Base-by-base conservation (phyloP, 768 basidiomycete species). In the Polyporus arcularius region DNA sequence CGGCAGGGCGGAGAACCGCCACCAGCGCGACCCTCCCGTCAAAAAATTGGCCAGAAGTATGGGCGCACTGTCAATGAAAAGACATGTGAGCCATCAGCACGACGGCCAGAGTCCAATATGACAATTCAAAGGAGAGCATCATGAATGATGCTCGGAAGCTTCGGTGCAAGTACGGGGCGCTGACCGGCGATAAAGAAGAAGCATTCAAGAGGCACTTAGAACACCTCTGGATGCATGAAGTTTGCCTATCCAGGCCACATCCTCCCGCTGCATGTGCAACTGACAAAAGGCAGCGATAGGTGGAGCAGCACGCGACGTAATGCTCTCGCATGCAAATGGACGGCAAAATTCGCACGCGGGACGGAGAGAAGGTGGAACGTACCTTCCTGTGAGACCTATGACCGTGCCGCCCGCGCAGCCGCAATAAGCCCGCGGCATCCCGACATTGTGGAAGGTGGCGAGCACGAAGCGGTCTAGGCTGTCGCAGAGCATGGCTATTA, bases 371-470 rank as follows among this genome's bases (percentile, higher is more conserved):
- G 38, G n/a, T 49, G 41, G 46, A 3, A 60, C 66, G 63, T 74
- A 71, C 16, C 79, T 80, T 9, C 81, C 81, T 3, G 79, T 42
- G 7, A 86, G 64, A 11, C 75, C 76, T 55, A 85, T 78, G 11
- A 83, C n/a, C 32, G 75, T 73, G 0, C 90, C 88, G 3, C 81
- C 89, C 2, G 85, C 73, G 45, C 90, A 82, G 11, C 90, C 90
- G 64, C 90, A 91, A 21, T 86, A 70, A 1, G 86, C 88, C 46
- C 89, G 78, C 55, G 80, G 80, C 59, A 83, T 89, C 11, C 90
- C 90, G 9, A 92, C 89, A 56, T 82, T 87, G 67, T 83, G 85
- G 69, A 84, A 83, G 51, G 89, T 87, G 3, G 87, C 88, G 11
- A 78, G 71, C 18, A 90, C 86, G 65, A 90, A 92, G 0, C 87